phyloP scores from a whole-genome alignment of 768 basidiomycete genomes.

The Leccinum rimulosum region DNA sequence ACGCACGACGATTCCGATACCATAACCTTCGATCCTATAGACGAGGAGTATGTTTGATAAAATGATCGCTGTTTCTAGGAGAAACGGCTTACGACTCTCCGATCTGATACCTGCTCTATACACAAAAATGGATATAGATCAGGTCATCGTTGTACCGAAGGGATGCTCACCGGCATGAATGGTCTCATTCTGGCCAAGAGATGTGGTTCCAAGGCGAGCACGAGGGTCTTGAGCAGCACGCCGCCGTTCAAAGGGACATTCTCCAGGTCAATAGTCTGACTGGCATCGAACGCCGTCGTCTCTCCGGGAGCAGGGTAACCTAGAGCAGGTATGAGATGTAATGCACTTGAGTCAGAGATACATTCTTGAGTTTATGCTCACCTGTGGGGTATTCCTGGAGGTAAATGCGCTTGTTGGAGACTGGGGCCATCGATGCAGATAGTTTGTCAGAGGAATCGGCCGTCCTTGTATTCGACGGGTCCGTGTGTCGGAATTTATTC shows the following conservation, averaged over 20 bases:
- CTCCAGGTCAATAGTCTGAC: constrained; percentile 49
- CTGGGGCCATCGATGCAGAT: constrained; percentile 1
- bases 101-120: constrained; percentile 10
- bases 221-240: constrained; percentile 49
- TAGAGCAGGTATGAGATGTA: neutral
- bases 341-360: neutral
- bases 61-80: neutral
- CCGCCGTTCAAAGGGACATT: constrained; percentile 44
- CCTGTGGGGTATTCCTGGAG: constrained; percentile 32
- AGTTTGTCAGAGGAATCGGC: neutral
- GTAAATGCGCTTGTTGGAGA: constrained; percentile 35
- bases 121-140: neutral
- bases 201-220: constrained; percentile 47
- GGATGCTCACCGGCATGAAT: constrained; percentile 33
- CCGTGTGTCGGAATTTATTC: neutral
- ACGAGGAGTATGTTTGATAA: neutral
- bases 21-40: constrained; percentile 30
- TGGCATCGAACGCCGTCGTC: constrained; percentile 44
- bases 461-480: neutral
- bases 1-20: constrained; percentile 32
- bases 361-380: neutral
- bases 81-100: constrained; percentile 3
- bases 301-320: constrained; percentile 33
- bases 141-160: constrained; percentile 13
- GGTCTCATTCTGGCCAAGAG: constrained; percentile 38